Evolutionary conservation across 2,329 filamentous ascomycete genomes (phyloP), one percentile per base, ranked within the genome.

Genomic region (Alternaria rosae): DNA sequence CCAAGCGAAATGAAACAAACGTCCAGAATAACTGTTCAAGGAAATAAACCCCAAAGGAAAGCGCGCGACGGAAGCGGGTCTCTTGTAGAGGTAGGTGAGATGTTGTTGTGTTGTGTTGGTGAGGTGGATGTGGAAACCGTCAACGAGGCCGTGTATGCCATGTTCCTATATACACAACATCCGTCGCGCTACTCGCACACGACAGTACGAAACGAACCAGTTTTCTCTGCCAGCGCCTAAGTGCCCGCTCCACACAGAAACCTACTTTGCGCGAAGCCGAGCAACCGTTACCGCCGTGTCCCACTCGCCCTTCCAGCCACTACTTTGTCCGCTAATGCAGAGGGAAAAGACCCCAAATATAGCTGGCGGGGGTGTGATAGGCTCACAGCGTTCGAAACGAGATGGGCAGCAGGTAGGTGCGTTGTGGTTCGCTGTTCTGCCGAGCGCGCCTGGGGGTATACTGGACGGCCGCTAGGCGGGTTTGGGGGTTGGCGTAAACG

Each of bases 311-410:
- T 57, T 52, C 58, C 58, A 57, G 17, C 35, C 35, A 41, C 23
- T 17, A 28, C 35, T 25, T 43, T 12, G 21, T 38, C 51, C 38
- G 44, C 41, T 41, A 47, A 21, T 13, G 52, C 35, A 41, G 17
- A 10, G 21, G 48, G 8, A 60, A 67, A 69, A 58, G 61, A 54
- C 66, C 59, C 67, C 67, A 69, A 69, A 69, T 67, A 67, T 69
- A 69, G 65, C 58, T 44, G 30, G 53, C 52, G 20, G 28, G 59
- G 45, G 57, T 15, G 8, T 54, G 53, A 69, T 62, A 64, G 64
- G 66, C 32, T 43, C n/a, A 20, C 32, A 43, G n/a, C n/a, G 15
- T 23, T 45, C 21, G 6, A 52, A 2, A 8, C 25, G n/a, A 25
- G 32, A 32, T 28, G 45, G 11, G 26, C 7, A 17, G 6, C 26